Evolutionary conservation across 1,284 basidiomycete species (phyloP).

Genomic region (Ustilago hordei): DNA sequence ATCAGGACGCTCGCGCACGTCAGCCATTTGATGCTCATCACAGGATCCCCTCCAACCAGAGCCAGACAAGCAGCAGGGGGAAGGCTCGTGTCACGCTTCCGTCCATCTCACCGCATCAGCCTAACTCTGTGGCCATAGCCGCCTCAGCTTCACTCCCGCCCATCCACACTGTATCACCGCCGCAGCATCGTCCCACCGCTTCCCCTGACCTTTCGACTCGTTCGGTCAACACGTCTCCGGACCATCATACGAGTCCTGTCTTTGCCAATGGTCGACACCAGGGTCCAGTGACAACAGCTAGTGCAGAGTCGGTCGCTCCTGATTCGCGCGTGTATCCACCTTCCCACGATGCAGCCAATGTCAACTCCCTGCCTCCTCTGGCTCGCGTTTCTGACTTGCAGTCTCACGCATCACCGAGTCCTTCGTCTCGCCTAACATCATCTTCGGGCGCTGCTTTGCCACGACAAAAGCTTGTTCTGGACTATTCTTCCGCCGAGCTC

Average conservation of each 20-base stretch:
- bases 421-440: slow-evolving; percentile 14
- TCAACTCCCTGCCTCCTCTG: background rate
- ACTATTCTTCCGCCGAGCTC: slow-evolving; percentile 36
- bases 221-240: slow-evolving; percentile 30
- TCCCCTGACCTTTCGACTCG: slow-evolving; percentile 20
- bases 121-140: slow-evolving; percentile 26
- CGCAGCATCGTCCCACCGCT: slow-evolving; percentile 5
- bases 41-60: slow-evolving; percentile 43
- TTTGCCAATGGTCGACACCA: slow-evolving; percentile 3
- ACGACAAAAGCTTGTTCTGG: slow-evolving; percentile 38
- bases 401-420: slow-evolving; percentile 9
- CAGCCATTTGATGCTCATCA: slow-evolving; percentile 30
- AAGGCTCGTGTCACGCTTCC: slow-evolving; percentile 31
- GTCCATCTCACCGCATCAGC: slow-evolving; percentile 33
- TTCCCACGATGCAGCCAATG: background rate
- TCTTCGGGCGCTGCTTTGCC: slow-evolving; percentile 15
- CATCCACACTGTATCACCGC: slow-evolving; percentile 19
- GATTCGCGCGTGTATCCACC: slow-evolving; percentile 3
- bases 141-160: slow-evolving; percentile 32
- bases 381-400: background rate
- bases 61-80: slow-evolving; percentile 31
- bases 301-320: background rate
- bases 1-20: slow-evolving; percentile 26
- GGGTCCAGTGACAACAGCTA: background rate
- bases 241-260: slow-evolving; percentile 19